Conservation (phyloP, 1,139 yeast genomes). For the Schizosaccharomyces versatilis region DNA sequence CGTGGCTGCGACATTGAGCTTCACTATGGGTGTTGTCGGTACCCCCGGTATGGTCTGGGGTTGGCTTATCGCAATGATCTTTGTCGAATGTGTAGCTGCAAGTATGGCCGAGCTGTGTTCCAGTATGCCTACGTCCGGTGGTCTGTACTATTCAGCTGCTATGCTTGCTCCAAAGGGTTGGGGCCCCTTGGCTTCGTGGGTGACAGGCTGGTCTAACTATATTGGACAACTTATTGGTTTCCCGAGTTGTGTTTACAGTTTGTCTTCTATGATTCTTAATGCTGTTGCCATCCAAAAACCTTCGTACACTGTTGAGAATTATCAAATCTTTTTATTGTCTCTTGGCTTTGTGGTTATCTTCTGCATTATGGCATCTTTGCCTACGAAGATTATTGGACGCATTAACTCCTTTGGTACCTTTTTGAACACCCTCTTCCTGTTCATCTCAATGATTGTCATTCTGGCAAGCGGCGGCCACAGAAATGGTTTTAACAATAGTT, state of each 20-base stretch:
- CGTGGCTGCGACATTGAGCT: conserved; percentile 24
- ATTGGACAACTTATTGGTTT: conserved; percentile 28
- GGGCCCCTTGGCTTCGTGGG: conserved; percentile 12
- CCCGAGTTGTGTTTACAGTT: conserved; percentile 43
- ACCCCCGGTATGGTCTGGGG: conserved; percentile 9
- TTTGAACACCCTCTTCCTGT: conserved; percentile 30
- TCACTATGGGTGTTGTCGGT: conserved; percentile 10
- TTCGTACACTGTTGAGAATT: conserved; percentile 25
- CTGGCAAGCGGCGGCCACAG: conserved; percentile 20
- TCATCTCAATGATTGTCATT: conserved; percentile 34
- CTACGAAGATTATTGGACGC: conserved; percentile 35
- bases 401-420: conserved; percentile 34
- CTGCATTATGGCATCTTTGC: conserved; percentile 27
- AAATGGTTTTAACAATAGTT: background rate
- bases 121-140: conserved; percentile 52
- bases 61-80: conserved; percentile 8
- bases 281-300: conserved; percentile 22
- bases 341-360: conserved; percentile 32
- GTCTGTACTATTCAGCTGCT: conserved; percentile 23
- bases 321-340: conserved; percentile 31
- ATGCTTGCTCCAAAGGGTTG: conserved; percentile 17
- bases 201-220: conserved; percentile 12
- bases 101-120: conserved; percentile 43
- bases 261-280: conserved; percentile 41
- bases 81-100: conserved; percentile 24